Evolutionary conservation across 352 stramenopile species (phyloP).

Genomic region (Globisporangium paroecandrum): DNA sequence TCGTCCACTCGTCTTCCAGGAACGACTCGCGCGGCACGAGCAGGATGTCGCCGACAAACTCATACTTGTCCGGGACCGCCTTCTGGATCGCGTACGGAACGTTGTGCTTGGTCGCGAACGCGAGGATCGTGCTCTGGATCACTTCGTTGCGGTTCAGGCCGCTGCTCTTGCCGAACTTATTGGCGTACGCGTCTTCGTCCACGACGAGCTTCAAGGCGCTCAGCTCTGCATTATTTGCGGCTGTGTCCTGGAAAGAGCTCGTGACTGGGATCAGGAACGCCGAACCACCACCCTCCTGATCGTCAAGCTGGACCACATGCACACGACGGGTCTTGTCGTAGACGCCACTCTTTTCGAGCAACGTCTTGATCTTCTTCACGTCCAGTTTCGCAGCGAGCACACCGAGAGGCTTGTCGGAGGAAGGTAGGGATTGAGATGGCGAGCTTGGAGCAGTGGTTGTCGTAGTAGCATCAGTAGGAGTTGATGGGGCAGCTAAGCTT

Average conservation of each 20-base stretch:
- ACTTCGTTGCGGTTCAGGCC: slow-evolving; percentile 74
- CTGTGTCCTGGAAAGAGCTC: slow-evolving; percentile 27
- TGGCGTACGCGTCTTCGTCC: slow-evolving; percentile 63
- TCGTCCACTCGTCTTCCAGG: slow-evolving; percentile 46
- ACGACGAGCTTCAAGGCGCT: slow-evolving; percentile 32
- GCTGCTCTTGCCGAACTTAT: slow-evolving; percentile 73
- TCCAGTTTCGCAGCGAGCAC: slow-evolving; percentile 55
- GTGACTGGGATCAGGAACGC: slow-evolving; percentile 68
- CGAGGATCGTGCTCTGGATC: slow-evolving; percentile 49
- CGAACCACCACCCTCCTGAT: slow-evolving; percentile 12
- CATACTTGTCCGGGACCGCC: slow-evolving; percentile 60
- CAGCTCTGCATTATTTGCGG: slow-evolving; percentile 30
- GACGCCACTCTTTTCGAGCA: slow-evolving; percentile 51
- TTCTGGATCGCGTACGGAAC: slow-evolving; percentile 32
- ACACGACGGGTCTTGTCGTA: slow-evolving; percentile 84
- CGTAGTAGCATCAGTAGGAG: neutral
- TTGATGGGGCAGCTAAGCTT: neutral
- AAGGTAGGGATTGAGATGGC: neutral
- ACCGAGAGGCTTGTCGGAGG: slow-evolving; percentile 24
- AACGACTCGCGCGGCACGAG: slow-evolving; percentile 68
- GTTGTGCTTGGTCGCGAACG: slow-evolving; percentile 47
- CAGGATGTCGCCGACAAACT: slow-evolving; percentile 77
- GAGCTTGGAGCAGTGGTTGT: neutral
- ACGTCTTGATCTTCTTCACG: slow-evolving; percentile 79
- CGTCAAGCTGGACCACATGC: slow-evolving; percentile 30